Evolutionary conservation across 2,329 filamentous ascomycete genomes (phyloP).

Genomic region (Cyclaneusma minus): DNA sequence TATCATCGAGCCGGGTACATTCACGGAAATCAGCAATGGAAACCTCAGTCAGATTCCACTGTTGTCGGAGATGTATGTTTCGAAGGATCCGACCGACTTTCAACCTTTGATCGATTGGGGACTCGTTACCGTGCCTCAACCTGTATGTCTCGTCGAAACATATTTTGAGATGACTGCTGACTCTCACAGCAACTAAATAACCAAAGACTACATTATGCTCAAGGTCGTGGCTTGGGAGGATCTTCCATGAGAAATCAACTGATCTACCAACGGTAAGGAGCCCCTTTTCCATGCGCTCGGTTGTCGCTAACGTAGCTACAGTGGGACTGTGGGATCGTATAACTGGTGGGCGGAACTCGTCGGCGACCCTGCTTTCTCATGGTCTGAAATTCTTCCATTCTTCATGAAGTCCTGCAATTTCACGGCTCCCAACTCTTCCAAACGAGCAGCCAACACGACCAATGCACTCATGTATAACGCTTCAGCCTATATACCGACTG

Average conservation of each 20-base stretch:
- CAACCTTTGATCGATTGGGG: slow-evolving; percentile 15
- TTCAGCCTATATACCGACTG: slow-evolving; percentile 15
- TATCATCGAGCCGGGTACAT: slow-evolving; percentile 5
- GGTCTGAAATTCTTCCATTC: slow-evolving; percentile 19
- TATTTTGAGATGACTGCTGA: no score
- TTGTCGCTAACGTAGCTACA: slow-evolving; percentile 1
- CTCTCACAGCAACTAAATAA: slow-evolving; percentile 7
- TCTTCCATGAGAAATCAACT: slow-evolving; percentile 17
- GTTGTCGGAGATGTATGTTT: slow-evolving; percentile 1
- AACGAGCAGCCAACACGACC: slow-evolving; percentile 14
- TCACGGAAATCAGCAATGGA: slow-evolving; percentile 6
- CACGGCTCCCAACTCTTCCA: slow-evolving; percentile 17
- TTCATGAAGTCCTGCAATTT: slow-evolving; percentile 19
- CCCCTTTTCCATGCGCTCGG: neutral
- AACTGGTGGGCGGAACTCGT: no score
- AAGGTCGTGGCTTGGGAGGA: slow-evolving; percentile 17
- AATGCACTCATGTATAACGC: slow-evolving; percentile 14
- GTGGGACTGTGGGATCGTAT: neutral
- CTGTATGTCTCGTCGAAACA: slow-evolving; percentile 6
- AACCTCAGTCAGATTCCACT: slow-evolving; percentile 4
- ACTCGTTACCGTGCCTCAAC: slow-evolving; percentile 15
- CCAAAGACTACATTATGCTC: slow-evolving; percentile 13
- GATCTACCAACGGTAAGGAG: slow-evolving; percentile 13
- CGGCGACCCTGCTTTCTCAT: no score
- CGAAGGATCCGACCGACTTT: slow-evolving; percentile 4